Evolutionary conservation across 352 stramenopile species (phyloP).

Genomic region (Globisporangium yorkense): DNA sequence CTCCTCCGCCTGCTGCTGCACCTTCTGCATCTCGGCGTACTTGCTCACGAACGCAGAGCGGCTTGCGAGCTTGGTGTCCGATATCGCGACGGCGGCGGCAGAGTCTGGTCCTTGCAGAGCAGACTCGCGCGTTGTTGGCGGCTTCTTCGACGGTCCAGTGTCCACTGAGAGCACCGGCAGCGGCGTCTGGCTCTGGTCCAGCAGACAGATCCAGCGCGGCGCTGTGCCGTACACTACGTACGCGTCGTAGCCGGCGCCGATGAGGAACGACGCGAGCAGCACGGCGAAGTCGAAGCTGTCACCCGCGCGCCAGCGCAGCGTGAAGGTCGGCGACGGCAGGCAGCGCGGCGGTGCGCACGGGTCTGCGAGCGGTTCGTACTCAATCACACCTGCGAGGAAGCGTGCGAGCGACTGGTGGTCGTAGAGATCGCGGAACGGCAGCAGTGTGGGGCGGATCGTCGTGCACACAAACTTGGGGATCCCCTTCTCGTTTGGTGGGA

Average conservation of each 20-base stretch:
- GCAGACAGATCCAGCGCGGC: slow-evolving; percentile 83
- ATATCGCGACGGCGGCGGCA: neutral
- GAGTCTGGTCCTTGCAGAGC: neutral
- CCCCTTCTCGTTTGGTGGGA: slow-evolving; percentile 88
- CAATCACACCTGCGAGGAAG: slow-evolving; percentile 89
- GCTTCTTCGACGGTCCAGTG: slow-evolving; percentile 36
- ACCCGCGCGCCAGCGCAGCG: slow-evolving; percentile 82
- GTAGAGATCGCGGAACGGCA: slow-evolving; percentile 91
- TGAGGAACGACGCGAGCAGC: slow-evolving; percentile 87
- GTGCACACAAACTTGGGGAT: slow-evolving; percentile 94
- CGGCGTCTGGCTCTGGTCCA: slow-evolving; percentile 85
- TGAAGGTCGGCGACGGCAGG: slow-evolving; percentile 83
- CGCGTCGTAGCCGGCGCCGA: slow-evolving; percentile 93
- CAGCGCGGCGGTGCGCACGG: slow-evolving; percentile 61
- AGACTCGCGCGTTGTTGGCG: slow-evolving; percentile 4
- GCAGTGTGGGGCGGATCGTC: slow-evolving; percentile 88
- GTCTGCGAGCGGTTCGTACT: slow-evolving; percentile 92
- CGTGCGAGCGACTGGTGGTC: slow-evolving; percentile 76
- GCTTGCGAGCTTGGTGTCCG: slow-evolving; percentile 35
- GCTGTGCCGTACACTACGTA: slow-evolving; percentile 90
- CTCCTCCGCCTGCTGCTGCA: slow-evolving; percentile 34
- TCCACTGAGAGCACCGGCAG: slow-evolving; percentile 57
- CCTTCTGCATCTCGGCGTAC: slow-evolving; percentile 46
- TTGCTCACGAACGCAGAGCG: slow-evolving; percentile 68
- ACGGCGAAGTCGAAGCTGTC: slow-evolving; percentile 92